These are phyloP conservation scores for Pleurotus citrinopileatus DNA, from an alignment of 768 basidiomycete genomes.

Conservation along the genomic window DNA sequence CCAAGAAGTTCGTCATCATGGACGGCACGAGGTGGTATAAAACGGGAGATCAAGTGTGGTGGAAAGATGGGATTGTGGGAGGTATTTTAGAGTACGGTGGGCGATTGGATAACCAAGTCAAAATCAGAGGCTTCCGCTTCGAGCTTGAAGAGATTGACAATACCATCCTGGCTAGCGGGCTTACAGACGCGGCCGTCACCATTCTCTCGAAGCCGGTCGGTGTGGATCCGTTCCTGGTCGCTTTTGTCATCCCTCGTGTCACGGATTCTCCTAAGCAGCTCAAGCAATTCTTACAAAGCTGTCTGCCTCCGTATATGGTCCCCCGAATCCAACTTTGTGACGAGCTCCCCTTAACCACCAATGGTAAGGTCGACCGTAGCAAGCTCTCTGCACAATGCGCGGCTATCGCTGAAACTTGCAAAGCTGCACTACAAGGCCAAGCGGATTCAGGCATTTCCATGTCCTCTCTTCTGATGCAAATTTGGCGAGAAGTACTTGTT, in stretches of 20 bases:
- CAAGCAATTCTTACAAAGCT: background rate
- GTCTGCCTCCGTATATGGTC: slow-evolving; percentile 1
- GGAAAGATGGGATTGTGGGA: background rate
- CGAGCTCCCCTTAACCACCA: background rate
- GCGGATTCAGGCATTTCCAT: no score
- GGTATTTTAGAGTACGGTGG: slow-evolving; percentile 4
- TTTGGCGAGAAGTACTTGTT: background rate
- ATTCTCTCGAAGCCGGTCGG: background rate
- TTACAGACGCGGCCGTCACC: background rate
- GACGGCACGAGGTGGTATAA: slow-evolving; percentile 2
- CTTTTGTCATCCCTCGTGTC: background rate
- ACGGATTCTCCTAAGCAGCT: background rate
- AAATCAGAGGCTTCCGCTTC: slow-evolving; percentile 8
- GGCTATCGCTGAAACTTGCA: no score
- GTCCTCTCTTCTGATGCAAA: background rate
- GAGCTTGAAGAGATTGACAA: slow-evolving; percentile 5
- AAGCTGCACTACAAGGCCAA: no score
- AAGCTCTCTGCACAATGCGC: background rate
- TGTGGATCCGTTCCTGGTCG: background rate
- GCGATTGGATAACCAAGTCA: slow-evolving; percentile 7
- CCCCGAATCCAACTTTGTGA: background rate
- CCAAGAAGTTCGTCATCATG: background rate
- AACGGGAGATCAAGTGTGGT: slow-evolving; percentile 4
- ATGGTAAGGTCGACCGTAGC: slow-evolving; percentile 4
- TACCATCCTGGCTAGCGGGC: background rate